phyloP scores from a whole-genome alignment of 352 stramenopile species.

The Pythium sp. region DNA sequence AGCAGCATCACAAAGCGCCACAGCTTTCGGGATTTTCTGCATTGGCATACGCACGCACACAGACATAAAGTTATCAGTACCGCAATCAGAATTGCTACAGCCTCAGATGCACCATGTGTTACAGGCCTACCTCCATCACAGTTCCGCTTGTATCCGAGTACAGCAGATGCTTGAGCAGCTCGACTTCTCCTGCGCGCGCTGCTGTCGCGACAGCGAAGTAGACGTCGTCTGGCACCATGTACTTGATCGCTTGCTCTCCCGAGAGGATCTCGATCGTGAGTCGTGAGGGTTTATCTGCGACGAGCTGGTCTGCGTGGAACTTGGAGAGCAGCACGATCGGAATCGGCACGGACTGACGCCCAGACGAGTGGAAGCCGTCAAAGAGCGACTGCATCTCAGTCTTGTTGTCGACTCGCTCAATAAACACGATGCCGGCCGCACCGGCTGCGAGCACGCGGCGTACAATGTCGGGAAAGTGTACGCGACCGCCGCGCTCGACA shows the following conservation, averaged over 20 bases:
- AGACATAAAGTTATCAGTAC: background rate
- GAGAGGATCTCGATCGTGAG: conserved; percentile 72
- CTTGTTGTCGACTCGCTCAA: conserved; percentile 59
- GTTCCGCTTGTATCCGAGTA: conserved; percentile 62
- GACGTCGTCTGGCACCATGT: conserved; percentile 67
- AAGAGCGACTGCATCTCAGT: conserved; percentile 72
- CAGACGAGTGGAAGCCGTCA: conserved; percentile 85
- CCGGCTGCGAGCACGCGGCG: conserved; percentile 60
- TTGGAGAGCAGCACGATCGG: conserved; percentile 79
- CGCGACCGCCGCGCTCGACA: conserved; percentile 70
- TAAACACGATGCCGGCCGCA: conserved; percentile 72
- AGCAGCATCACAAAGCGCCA: conserved; percentile 76
- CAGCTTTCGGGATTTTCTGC: conserved; percentile 71
- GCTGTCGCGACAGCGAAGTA: conserved; percentile 74
- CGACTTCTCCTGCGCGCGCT: conserved; percentile 66
- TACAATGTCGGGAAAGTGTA: conserved; percentile 86
- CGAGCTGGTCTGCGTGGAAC: conserved; percentile 71
- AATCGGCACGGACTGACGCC: conserved; percentile 65
- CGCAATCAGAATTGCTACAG: background rate
- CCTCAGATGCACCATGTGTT: background rate
- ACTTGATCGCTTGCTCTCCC: conserved; percentile 62
- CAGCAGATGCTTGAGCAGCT: conserved; percentile 69
- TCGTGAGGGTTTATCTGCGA: conserved; percentile 46
- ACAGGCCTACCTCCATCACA: conserved; percentile 44
- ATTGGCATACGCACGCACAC: background rate